Base-by-base conservation (phyloP, 2,329 filamentous ascomycete genomes). In the Alternaria solani region DNA sequence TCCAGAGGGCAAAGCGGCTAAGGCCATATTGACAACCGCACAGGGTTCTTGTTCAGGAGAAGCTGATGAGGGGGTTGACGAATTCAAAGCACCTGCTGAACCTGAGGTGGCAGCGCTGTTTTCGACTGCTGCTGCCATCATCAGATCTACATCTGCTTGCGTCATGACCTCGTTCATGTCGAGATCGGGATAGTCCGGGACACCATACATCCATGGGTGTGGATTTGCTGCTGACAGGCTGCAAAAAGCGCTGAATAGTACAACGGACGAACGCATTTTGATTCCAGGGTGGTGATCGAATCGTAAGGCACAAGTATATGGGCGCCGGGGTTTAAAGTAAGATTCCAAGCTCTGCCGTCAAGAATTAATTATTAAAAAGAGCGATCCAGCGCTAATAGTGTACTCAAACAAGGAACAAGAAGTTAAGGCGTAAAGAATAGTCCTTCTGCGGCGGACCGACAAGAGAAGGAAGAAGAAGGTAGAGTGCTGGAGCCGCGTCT, bases 131-230 rank as follows among this genome's bases (percentile, higher is more conserved):
- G 66, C 66, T 16, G 65, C 62, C 23, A 61, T 52, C 30, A 67
- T 55, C 23, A 38, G 18, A 8, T 71, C 63, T n/a, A 70, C 57
- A 18, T 69, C 70, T 20, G 67, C 69, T 28, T 72, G 59, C 14
- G 64, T 69, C 62, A 72, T 69, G 34, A 70, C 61, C 42, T 75
- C 69, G 36, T 70, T 58, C 55, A 74, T 68, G 23, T 71, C 70
- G 32, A 73, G 62, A 34, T 71, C 71, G 14, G 70, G 68, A 38
- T 55, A 70, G 42, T 69, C 70, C 1, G 74, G 74, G 12, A 77
- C 73, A 14, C 74, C 74, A 52, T 75, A 77, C 66, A 75, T 77
- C 66, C 71, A 76, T 43, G 72, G 73, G 39, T 70, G 64, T 5
- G 69, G 65, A 26, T 66, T 66, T 2, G 64, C 67, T 32, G 69